Evolutionary conservation across 2,329 filamentous ascomycete genomes (phyloP), one percentile per base, ranked within the genome.

Genomic region (Arthrinium phaeospermum): DNA sequence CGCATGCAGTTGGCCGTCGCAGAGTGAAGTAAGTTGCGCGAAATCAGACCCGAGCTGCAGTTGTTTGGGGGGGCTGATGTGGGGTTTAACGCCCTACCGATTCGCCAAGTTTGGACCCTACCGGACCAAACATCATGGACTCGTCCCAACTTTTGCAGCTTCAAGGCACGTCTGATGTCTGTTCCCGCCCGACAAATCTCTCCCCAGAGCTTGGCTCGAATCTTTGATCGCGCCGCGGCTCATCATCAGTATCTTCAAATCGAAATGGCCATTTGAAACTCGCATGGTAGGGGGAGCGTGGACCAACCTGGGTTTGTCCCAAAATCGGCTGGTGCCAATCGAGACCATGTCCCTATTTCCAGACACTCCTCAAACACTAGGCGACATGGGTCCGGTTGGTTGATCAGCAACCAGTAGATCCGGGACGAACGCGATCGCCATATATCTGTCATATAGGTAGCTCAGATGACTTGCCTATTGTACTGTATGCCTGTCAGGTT

Each of bases 361-460:
- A 64, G 57, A 64, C 57, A 41, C 30, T 64, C 34, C 19, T 64
- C 57, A 64, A 64, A 64, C 57, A 64, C 57, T 64, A 64, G 57
- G 12, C 10, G 34, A 14, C 34, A n/a, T 64, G 30, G 57, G 34
- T 30, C 53, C 34, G 22, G 22, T 51, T 14, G 49, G n/a, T 27
- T 41, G 57, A 64, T 64, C 57, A 64, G 22, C 34, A 41, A 64
- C 57, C 57, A 64, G 57, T n/a, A 37, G 30, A 64, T 64, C 57
- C 34, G 57, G 57, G 57, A 64, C 57, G 57, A 64, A 64, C 57
- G 19, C 22, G 57, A 64, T 64, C 57, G 30, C 57, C 57, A 41
- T 41, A 14, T 24, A 64, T 64, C 57, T 64, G 57, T 64, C 57
- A 64, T 64, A 49, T n/a, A 49, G 46, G 19, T 49, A 49, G 46